These are phyloP conservation scores for Mentha longifolia DNA, from an alignment of 257 asterid species.

Conservation along the genomic window DNA sequence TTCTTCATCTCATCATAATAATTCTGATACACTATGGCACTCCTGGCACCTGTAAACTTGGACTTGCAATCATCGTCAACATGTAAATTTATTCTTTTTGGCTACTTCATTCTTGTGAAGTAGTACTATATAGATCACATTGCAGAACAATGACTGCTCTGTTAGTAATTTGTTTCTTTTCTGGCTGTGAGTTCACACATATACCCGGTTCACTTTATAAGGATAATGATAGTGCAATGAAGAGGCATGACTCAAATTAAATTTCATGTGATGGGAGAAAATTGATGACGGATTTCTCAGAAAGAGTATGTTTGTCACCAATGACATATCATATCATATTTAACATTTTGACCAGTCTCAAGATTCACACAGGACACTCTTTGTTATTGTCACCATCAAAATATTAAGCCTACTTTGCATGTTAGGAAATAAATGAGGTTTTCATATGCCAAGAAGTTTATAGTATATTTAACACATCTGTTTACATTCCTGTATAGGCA, in stretches of 20 bases:
- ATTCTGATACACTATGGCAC: background rate
- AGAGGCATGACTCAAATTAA: background rate
- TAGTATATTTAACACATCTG: slow-evolving; percentile 6
- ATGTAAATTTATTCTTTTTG: background rate
- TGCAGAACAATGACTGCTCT: background rate
- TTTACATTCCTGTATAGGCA: slow-evolving; percentile 49
- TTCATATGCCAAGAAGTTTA: slow-evolving; percentile 19
- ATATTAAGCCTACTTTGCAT: background rate
- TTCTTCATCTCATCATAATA: background rate
- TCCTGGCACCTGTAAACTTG: background rate
- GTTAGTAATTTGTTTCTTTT: background rate
- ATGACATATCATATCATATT: slow-evolving; percentile 1
- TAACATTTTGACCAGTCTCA: background rate
- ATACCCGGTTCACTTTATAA: background rate
- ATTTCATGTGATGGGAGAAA: background rate
- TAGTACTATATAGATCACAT: background rate
- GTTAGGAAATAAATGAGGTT: background rate
- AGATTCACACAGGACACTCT: slow-evolving; percentile 5
- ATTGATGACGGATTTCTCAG: background rate
- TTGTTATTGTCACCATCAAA: background rate
- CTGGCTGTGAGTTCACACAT: background rate
- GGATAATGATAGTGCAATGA: background rate
- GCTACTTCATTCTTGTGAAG: background rate
- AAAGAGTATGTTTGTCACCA: background rate
- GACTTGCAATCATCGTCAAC: too few species aligned